These are phyloP conservation scores for Aurantiochytrium sp. DNA, from an alignment of 108 stramenopile genomes.

Conservation along the genomic window DNA sequence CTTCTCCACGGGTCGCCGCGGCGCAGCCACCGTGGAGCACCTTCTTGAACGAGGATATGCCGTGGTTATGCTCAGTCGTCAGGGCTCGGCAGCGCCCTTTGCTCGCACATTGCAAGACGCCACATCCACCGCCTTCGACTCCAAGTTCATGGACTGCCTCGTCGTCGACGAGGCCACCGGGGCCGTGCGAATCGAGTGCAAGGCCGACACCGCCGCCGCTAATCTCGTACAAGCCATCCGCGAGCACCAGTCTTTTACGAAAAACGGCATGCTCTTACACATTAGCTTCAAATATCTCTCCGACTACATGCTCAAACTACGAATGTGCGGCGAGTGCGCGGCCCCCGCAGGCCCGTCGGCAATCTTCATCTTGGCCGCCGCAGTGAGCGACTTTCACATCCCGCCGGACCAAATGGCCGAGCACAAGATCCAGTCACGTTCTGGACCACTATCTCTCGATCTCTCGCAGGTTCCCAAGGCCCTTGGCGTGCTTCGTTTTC, in stretches of 20 bases:
- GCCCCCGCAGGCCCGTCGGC: constrained; percentile 33
- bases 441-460: constrained; percentile 50
- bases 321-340: neutral
- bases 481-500: constrained; percentile 57
- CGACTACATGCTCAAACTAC: constrained; percentile 18
- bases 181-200: neutral
- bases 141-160: neutral
- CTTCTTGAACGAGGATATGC: constrained; percentile 34
- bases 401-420: constrained; percentile 61
- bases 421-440: constrained; percentile 88
- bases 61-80: constrained; percentile 38
- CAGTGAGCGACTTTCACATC: constrained; percentile 91
- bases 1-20: constrained; percentile 49
- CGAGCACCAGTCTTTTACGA: neutral
- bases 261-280: neutral
- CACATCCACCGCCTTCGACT: constrained; percentile 15
- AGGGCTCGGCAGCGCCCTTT: constrained; percentile 31
- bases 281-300: neutral
- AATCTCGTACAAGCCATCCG: neutral
- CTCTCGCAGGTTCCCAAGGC: constrained; percentile 80
- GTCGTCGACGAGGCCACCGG: neutral
- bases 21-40: constrained; percentile 44
- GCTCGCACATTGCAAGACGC: constrained; percentile 20
- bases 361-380: constrained; percentile 78
- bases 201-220: neutral